Conservation (phyloP, 495 filamentous ascomycete species). For the Trichoderma orchidacearum region DNA sequence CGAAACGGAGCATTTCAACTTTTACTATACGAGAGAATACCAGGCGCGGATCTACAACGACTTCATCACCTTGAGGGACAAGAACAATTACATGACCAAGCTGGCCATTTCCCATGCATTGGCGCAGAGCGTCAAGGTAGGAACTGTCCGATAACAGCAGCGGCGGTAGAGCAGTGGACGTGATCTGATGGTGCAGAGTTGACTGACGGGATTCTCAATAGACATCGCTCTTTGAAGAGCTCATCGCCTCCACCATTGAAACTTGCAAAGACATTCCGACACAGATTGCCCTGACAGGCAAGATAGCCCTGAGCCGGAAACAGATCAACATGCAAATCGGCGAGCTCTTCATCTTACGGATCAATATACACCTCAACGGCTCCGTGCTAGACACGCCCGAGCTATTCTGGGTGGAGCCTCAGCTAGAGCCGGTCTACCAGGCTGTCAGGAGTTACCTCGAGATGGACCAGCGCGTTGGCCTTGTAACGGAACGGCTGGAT, state of each 20-base stretch:
- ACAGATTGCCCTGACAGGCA: slow-evolving; percentile 82
- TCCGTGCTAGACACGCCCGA: slow-evolving; percentile 95
- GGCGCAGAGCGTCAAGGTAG: slow-evolving; percentile 81
- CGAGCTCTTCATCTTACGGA: slow-evolving; percentile 90
- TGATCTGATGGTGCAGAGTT: neutral
- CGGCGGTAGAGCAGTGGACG: neutral
- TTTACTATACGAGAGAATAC: slow-evolving; percentile 95
- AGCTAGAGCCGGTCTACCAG: slow-evolving; percentile 88
- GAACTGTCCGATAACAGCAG: slow-evolving; percentile 3
- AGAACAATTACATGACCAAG: slow-evolving; percentile 94
- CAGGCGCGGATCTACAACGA: slow-evolving; percentile 98
- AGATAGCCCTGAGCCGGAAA: slow-evolving; percentile 64
- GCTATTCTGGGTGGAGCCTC: slow-evolving; percentile 95
- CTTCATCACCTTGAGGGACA: slow-evolving; percentile 87
- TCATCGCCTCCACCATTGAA: slow-evolving; percentile 85
- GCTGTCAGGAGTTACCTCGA: slow-evolving; percentile 91
- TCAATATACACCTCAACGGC: slow-evolving; percentile 96
- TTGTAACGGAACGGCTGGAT: slow-evolving; percentile 79
- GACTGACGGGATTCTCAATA: slow-evolving; percentile 16
- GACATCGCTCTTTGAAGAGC: slow-evolving; percentile 95
- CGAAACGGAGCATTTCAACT: slow-evolving; percentile 96
- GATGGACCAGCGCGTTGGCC: slow-evolving; percentile 88
- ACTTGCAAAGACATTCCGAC: slow-evolving; percentile 79
- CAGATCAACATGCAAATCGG: slow-evolving; percentile 99
- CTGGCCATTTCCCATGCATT: slow-evolving; percentile 91